Evolutionary conservation across 192 early-diverging fungal species (phyloP), one percentile per base, ranked within the genome.

Genomic region (Diversispora eburnea): DNA sequence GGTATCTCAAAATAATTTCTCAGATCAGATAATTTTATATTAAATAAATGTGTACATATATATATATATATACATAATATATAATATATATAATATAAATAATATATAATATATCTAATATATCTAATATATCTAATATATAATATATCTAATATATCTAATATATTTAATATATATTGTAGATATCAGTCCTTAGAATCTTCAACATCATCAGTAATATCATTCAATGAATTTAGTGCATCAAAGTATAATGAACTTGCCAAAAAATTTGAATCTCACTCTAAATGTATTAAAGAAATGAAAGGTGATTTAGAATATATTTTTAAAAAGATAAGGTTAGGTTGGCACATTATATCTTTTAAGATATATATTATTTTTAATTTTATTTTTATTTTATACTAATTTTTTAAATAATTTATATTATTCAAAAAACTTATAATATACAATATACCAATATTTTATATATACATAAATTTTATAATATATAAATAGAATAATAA

Each of bases 251-350:
- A 70, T 46, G 69, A 70, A 57, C 42, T 70, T n/a, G 22, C 25
- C 5, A 70, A 57, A 46, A 70, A 70, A 54, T 56, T 57, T 70
- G 69, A 70, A 42, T 43, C n/a, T 19, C 51, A 70, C 45, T 19
- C 69, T 43, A 70, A 70, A 58, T 58, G 55, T 70, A 48, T 70
- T 6, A 70, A 70, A 47, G 69, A 70, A 25, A 70, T 70, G 69
- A 70, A 70, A 70, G 9, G 39, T 45, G 69, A 70, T 56, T 46
- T 70, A 42, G 69, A 70, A 46, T 70, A 70, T 58, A 70, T 70
- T 45, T 70, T 70, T 58, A 70, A 70, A 49, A 70, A 70, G 42
- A 15, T 70, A 57, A 54, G 54, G 69, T 70, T 33, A 33, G 25
- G 2, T 33, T 33, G 25, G 25, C 2, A 33, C 25, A 33, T 33